Base-by-base conservation (phyloP, 2,329 filamentous ascomycete genomes). In the Penicillium sp. region DNA sequence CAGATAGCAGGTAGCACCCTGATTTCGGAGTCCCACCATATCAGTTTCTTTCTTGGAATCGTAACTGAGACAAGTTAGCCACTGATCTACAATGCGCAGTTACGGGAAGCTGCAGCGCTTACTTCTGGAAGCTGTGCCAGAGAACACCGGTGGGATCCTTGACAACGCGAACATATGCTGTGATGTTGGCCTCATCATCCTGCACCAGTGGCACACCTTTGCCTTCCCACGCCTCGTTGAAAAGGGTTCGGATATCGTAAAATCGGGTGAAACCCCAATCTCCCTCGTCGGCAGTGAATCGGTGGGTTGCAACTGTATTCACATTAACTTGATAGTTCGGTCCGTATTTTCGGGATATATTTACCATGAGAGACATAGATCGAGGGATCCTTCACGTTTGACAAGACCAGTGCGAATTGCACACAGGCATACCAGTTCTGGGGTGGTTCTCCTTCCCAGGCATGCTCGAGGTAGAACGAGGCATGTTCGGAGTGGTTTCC, bases 221-320 rank as follows among this genome's bases (percentile, higher is more conserved):
- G 50, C 86, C 85, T 56, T 95, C 90, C 84, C 89, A 96, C 1
- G 86, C 83, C 33, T 87, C 80, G 59, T 88, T 88, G 71, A 97
- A 96, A 73, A 98, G 88, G 68, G 87, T 89, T 53, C 91, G 84
- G 49, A 96, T 83, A 73, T 98, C 95, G 13, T 92, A 87, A 71
- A 98, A 99, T 55, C 93, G 83, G n/a, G 95, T 99, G 74, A 99
- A 99, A 1, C 95, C 95, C 95, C 95, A 99, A 69, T 99, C 95
- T 24, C 91, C 92, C 75, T 99, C 95, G 44, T 98, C 95, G 62
- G 90, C 90, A 4, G 92, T 98, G 75, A 98, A 99, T 57, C 95
- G 89, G 73, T 99, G 95, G 66, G 93, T 91, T n/a, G 95, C 95
- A 44, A 82, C 83, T 42, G 39, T 81, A 54, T 19, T 39, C 35